Conservation (phyloP, 2,329 filamentous ascomycete species). For the Xylariaceae sp. region DNA sequence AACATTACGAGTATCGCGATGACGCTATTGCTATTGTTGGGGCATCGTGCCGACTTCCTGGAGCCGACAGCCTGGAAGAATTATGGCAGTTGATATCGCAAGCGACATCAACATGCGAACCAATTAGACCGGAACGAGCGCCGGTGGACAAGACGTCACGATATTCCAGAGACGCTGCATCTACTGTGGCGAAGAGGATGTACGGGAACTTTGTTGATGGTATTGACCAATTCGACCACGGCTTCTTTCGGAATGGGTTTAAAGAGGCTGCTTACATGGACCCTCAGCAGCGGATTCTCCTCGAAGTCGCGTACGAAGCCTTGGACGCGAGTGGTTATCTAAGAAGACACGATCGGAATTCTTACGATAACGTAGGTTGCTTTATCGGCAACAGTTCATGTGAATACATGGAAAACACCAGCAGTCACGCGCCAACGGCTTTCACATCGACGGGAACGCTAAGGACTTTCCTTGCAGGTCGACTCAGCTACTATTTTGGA, state of each 20-base stretch:
- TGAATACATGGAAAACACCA: slow-evolving; percentile 26
- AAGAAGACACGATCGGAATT: slow-evolving; percentile 4
- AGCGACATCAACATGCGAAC: background rate
- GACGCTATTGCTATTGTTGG: background rate
- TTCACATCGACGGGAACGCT: slow-evolving; percentile 33
- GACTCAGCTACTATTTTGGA: slow-evolving; percentile 34
- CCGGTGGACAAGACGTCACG: too few relatives aligned
- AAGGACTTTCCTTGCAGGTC: slow-evolving; percentile 31
- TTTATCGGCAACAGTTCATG: slow-evolving; percentile 23
- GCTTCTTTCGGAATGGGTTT: slow-evolving; percentile 28
- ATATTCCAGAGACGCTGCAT: too few relatives aligned
- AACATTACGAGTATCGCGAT: background rate
- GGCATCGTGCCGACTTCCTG: background rate
- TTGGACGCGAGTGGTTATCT: slow-evolving; percentile 20
- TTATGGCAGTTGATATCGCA: background rate
- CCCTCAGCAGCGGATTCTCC: slow-evolving; percentile 21
- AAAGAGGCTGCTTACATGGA: slow-evolving; percentile 20
- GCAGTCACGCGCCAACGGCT: slow-evolving; percentile 26
- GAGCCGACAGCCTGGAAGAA: background rate
- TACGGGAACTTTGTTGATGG: background rate
- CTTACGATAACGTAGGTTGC: slow-evolving; percentile 22
- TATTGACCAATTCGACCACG: slow-evolving; percentile 20
- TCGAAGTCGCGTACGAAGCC: slow-evolving; percentile 18
- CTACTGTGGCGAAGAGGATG: background rate
- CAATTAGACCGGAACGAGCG: background rate